Evolutionary conservation across 1,284 basidiomycete species (phyloP).

Genomic region (Paramarasmius palmivorus): DNA sequence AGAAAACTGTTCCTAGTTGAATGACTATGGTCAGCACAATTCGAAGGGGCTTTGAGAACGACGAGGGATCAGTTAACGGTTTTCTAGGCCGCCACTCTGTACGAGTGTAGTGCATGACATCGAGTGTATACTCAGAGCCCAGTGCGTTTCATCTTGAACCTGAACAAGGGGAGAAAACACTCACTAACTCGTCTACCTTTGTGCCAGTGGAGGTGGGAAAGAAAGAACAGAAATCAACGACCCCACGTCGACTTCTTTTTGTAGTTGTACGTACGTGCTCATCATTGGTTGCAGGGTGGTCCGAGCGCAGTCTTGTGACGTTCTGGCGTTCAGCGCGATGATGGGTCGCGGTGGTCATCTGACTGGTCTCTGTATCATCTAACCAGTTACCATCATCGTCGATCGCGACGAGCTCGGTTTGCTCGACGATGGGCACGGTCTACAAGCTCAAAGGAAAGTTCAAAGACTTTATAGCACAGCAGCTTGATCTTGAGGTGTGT

Average conservation of each 20-base stretch:
- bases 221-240: background rate
- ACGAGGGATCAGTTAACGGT: constrained; percentile 73
- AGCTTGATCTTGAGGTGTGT: constrained; percentile 23
- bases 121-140: constrained; percentile 73
- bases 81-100: constrained; percentile 84
- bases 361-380: background rate
- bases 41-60: constrained; percentile 5
- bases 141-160: constrained; percentile 78
- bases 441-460: constrained; percentile 27
- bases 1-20: too few species aligned
- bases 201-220: background rate
- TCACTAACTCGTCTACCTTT: constrained; percentile 2
- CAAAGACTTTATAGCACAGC: constrained; percentile 28
- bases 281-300: background rate
- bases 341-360: background rate
- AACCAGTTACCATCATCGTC: background rate
- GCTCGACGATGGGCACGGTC: constrained; percentile 11
- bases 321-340: background rate
- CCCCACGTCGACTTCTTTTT: background rate
- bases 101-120: constrained; percentile 77
- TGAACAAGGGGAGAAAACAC: constrained; percentile 11
- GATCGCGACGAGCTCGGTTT: background rate
- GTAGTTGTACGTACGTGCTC: background rate
- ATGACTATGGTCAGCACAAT: too few species aligned
- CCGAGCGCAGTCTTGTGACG: background rate